Evolutionary conservation across 371 early-diverging fungal species (phyloP).

Genomic region (Capillidium heterosporum): DNA sequence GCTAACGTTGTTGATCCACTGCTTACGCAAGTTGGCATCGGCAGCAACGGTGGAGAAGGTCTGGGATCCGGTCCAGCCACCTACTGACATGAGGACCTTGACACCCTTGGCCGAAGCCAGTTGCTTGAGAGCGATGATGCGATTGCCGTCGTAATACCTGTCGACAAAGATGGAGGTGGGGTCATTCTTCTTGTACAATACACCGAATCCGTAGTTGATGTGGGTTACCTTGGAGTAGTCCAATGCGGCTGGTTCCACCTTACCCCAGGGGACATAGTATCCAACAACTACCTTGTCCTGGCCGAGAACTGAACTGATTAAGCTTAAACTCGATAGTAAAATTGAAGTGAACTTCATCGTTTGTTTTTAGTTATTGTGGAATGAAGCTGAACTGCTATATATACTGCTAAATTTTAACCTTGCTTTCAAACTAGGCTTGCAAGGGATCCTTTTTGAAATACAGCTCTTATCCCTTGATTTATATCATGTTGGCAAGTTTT

Average conservation of each 20-base stretch:
- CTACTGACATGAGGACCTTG: slow-evolving; percentile 39
- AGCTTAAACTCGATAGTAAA: neutral
- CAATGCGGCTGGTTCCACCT: slow-evolving; percentile 21
- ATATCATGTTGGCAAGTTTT: neutral
- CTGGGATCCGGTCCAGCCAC: slow-evolving; percentile 60
- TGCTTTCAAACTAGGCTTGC: too few species aligned
- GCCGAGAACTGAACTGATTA: neutral
- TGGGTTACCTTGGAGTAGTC: slow-evolving; percentile 30
- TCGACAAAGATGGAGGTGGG: slow-evolving; percentile 8
- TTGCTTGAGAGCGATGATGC: slow-evolving; percentile 19
- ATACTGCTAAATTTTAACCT: too few species aligned
- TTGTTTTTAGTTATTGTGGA: too few species aligned
- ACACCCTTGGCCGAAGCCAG: slow-evolving; percentile 27
- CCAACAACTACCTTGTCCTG: slow-evolving; percentile 14
- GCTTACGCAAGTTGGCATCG: slow-evolving; percentile 15
- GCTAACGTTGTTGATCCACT: slow-evolving; percentile 21
- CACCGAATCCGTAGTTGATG: slow-evolving; percentile 35
- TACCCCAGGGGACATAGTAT: slow-evolving; percentile 38
- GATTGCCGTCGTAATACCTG: slow-evolving; percentile 12
- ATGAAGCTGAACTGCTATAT: too few species aligned
- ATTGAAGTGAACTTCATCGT: neutral
- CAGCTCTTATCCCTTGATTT: too few species aligned
- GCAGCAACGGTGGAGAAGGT: slow-evolving; percentile 38
- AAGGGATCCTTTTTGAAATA: too few species aligned
- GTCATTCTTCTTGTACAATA: slow-evolving; percentile 10